Evolutionary conservation across 2,329 filamentous ascomycete genomes (phyloP).

Genomic region (Leptographium lundbergii): DNA sequence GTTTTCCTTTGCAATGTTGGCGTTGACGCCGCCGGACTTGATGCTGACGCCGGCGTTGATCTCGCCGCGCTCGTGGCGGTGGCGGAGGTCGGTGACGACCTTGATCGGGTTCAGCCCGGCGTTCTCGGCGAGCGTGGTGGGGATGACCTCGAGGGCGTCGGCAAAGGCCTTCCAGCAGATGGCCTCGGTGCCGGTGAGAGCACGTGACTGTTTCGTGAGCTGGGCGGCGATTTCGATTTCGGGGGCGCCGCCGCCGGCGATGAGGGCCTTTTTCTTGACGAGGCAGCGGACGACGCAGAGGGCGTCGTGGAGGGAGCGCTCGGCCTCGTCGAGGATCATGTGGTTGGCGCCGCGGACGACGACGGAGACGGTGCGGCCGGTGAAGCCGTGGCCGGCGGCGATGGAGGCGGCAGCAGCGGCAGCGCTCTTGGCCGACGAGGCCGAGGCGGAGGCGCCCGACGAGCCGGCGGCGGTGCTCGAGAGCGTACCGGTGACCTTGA

Average conservation of each 20-base stretch:
- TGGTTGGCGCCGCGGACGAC: conserved; percentile 89
- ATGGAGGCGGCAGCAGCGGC: conserved; percentile 1
- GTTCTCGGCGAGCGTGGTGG: conserved; percentile 93
- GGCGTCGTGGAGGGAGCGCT: conserved; percentile 91
- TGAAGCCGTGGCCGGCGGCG: conserved; percentile 27
- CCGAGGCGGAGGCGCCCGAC: not conserved
- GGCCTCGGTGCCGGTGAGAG: conserved; percentile 79
- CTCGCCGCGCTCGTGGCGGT: conserved; percentile 90
- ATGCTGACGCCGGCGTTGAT: conserved; percentile 96
- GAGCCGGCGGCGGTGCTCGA: not conserved
- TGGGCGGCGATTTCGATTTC: conserved; percentile 93
- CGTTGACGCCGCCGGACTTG: conserved; percentile 92
- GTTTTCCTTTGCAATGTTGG: conserved; percentile 93
- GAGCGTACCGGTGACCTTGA: conserved; percentile 79
- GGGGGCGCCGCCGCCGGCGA: conserved; percentile 89
- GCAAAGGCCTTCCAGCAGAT: conserved; percentile 99
- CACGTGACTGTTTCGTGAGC: conserved; percentile 69
- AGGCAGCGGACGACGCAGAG: conserved; percentile 95
- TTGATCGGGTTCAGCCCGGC: conserved; percentile 97
- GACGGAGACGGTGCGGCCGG: conserved; percentile 83
- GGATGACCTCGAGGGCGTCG: conserved; percentile 92
- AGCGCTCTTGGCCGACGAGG: conserved; percentile 1
- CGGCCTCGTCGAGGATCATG: conserved; percentile 91
- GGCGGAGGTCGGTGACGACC: conserved; percentile 89
- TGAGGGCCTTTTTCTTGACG: conserved; percentile 99